Evolutionary conservation across 352 stramenopile species (phyloP).

Genomic region (Aphanomyces astaci): DNA sequence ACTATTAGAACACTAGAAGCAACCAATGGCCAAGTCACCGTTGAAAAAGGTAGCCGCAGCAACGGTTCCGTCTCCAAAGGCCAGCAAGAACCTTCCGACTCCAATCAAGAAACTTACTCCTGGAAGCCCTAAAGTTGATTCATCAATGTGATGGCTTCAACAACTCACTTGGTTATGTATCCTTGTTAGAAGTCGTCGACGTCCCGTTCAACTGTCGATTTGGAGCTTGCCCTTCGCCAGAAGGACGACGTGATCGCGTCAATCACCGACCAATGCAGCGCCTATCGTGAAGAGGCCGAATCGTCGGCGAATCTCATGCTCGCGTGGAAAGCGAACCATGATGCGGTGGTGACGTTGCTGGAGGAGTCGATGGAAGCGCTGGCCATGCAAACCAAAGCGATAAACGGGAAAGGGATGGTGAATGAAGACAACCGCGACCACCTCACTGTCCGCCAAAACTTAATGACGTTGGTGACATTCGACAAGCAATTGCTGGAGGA

Average conservation of each 20-base stretch:
- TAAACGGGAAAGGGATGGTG: neutral
- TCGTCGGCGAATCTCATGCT: neutral
- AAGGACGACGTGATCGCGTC: neutral
- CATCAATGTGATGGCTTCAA: too few relatives aligned
- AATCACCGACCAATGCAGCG: neutral
- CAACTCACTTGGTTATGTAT: neutral
- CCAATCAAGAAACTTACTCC: neutral
- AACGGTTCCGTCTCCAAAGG: too few relatives aligned
- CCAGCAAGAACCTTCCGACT: neutral
- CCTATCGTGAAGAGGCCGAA: neutral
- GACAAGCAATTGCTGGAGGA: neutral
- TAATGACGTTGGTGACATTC: neutral
- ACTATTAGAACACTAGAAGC: neutral
- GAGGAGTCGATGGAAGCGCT: neutral
- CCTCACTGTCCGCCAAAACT: neutral
- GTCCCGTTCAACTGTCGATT: neutral
- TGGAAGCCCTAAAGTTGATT: too few relatives aligned
- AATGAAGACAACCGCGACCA: neutral
- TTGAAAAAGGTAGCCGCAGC: neutral
- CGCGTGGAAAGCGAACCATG: neutral
- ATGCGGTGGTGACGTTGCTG: neutral
- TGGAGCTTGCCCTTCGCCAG: neutral
- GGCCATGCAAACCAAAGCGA: neutral
- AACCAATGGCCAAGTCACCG: neutral
- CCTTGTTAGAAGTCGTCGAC: neutral